phyloP scores from a whole-genome alignment of 768 basidiomycete genomes.

The Sarcodon sp. region DNA sequence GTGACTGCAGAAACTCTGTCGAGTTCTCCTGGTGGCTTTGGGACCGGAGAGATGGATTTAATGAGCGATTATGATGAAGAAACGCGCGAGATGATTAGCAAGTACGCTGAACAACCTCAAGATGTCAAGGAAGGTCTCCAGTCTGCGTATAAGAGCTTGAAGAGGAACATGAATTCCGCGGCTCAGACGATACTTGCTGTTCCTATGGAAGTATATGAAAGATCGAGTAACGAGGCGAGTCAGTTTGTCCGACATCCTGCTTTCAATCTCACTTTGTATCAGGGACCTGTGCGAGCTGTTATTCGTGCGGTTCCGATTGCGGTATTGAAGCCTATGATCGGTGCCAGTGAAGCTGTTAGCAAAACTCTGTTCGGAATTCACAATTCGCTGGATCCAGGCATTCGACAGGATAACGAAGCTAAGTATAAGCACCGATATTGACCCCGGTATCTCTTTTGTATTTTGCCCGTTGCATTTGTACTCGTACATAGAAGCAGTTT shows the following conservation, averaged over 20 bases:
- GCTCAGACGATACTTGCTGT: constrained; percentile 98
- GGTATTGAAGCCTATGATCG: constrained; percentile 96
- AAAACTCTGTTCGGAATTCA: constrained; percentile 91
- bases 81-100: constrained; percentile 52
- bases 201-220: constrained; percentile 98
- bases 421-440: constrained; percentile 81
- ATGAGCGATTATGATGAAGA: constrained; percentile 28
- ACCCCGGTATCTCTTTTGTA: constrained; percentile 4
- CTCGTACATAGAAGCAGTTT: constrained; percentile 5
- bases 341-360: constrained; percentile 91
- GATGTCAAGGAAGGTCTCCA: constrained; percentile 81
- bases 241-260: neutral
- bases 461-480: constrained; percentile 7
- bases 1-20: constrained; percentile 59
- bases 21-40: constrained; percentile 11
- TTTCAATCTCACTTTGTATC: constrained; percentile 3
- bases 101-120: constrained; percentile 84
- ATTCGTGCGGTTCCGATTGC: constrained; percentile 97
- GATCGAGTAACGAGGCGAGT: constrained; percentile 79
- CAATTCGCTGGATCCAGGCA: constrained; percentile 82
- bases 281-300: constrained; percentile 91
- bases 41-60: constrained; percentile 14
- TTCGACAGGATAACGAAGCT: constrained; percentile 73
- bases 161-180: constrained; percentile 79
- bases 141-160: constrained; percentile 83